Conservation (phyloP, 345 rosid species). For the Bruguiera sexangula region DNA sequence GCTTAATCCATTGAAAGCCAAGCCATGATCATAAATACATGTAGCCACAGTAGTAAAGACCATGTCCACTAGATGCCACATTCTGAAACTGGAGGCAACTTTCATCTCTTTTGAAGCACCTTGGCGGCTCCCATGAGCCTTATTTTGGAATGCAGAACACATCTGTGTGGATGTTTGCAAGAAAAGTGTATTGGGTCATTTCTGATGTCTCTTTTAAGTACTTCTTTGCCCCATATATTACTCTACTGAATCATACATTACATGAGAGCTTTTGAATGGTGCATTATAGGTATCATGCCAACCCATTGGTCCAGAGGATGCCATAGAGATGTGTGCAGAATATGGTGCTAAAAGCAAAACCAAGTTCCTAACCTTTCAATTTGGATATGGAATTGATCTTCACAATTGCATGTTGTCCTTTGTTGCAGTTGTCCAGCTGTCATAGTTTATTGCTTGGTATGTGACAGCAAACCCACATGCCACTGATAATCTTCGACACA, state of each 20-base stretch:
- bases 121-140: neutral
- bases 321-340: neutral
- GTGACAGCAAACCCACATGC: neutral
- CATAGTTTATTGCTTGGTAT: neutral
- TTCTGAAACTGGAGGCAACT: neutral
- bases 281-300: too few species aligned
- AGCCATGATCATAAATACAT: neutral
- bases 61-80: neutral
- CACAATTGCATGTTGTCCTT: neutral
- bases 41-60: slow-evolving; percentile 1
- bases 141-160: neutral
- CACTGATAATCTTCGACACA: neutral
- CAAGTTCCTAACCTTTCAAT: neutral
- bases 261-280: too few species aligned
- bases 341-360: neutral
- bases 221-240: neutral
- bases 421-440: neutral
- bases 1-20: neutral
- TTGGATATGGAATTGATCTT: neutral
- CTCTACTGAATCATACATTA: neutral
- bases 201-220: neutral
- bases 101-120: neutral
- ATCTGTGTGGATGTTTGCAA: neutral
- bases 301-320: too few species aligned
- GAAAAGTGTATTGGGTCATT: neutral